phyloP scores from a whole-genome alignment of 257 asterid genomes.

The Solanum ossicruentum region DNA sequence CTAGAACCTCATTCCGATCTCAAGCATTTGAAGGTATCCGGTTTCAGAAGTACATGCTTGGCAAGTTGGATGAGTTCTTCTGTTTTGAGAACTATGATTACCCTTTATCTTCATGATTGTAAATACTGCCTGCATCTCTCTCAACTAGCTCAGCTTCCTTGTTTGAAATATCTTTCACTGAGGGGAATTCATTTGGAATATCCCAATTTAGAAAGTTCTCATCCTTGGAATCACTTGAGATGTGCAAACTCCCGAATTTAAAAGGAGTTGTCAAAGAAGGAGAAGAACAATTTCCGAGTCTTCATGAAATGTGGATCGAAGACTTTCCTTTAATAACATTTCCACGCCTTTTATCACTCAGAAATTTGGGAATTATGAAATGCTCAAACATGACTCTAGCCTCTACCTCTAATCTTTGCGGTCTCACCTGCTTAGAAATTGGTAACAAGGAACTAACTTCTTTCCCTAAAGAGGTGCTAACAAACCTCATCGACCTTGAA shows the following conservation, averaged over 20 bases:
- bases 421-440: too few species aligned
- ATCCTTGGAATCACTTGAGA: too few species aligned
- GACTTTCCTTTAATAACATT: too few species aligned
- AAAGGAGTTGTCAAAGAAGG: too few species aligned
- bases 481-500: slow-evolving; percentile 1
- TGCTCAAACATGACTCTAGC: too few species aligned
- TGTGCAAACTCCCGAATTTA: too few species aligned
- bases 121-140: slow-evolving; percentile 14
- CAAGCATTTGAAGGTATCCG: background rate
- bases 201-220: background rate
- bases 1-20: slow-evolving; percentile 11
- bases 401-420: too few species aligned
- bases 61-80: slow-evolving; percentile 16
- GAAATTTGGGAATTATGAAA: too few species aligned
- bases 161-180: background rate
- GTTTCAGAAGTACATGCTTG: slow-evolving; percentile 7
- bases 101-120: background rate
- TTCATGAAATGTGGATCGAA: too few species aligned
- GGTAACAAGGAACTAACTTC: background rate
- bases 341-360: too few species aligned
- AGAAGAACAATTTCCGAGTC: too few species aligned
- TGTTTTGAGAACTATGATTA: background rate
- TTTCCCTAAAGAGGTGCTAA: background rate
- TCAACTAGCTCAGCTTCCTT: slow-evolving; percentile 8
- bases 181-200: background rate